Base-by-base conservation (phyloP, 441 rosid species). In the Cnidoscolus chayamansa region DNA sequence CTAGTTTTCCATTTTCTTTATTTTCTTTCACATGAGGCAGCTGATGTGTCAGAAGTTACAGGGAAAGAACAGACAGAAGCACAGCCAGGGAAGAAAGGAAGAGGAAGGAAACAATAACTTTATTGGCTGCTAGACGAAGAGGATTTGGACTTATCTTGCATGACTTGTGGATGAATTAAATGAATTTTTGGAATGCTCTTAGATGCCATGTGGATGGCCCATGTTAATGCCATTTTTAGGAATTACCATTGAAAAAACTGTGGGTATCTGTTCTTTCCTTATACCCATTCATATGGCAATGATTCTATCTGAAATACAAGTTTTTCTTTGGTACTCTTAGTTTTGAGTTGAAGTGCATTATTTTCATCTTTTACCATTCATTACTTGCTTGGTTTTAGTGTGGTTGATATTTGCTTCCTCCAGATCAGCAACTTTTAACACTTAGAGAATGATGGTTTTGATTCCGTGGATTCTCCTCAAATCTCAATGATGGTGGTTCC, bases 31-130 rank as follows among this genome's bases (percentile, higher is more conserved):
- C 62, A 30, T 50, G 50, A 19, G 83, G 86, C 89, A 94, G 97
- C 83, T 70, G 92, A 92, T 74, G 70, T 90, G 32, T 74, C 93
- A 4, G 96, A 91, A 75, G 86, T 85, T 66, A 72, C 90, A 0
- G 93, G 93, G 65, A 94, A 90, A 78, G 97, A 91, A 63, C 97
- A 83, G 63, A 79, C 76, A 35, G 98, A 89, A 74, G 79, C 89
- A 48, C 98, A 83, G 75, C 83, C 89, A 32, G 76, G 74, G 16
- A 94, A 90, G 89, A 94, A 89, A 81, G 98, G 98, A 79, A 87
- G 96, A 78, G 98, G 95, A 79, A 84, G 93, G 80, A 94, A 91
- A 84, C 98, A 91, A 77, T 89, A 84, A 79, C 74, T 78, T 64
- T 9, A 10, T 48, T 45, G 51, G 73, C 68, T 19, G 16, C 54